phyloP scores from a whole-genome alignment of 2,329 filamentous ascomycete species.

The Eutypa lata region DNA sequence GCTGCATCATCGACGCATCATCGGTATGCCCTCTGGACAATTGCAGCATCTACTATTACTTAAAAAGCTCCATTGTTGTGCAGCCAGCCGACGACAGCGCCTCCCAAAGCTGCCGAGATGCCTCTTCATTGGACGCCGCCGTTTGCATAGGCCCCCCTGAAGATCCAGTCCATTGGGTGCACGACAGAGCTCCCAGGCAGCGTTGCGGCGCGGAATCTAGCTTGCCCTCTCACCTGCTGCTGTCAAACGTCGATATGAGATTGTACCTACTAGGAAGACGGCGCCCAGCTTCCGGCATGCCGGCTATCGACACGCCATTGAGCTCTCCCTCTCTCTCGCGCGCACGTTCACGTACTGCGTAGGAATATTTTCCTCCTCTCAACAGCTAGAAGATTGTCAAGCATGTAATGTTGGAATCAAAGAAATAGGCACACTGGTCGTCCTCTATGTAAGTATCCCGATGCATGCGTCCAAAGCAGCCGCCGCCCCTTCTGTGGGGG shows the following conservation, averaged over 20 bases:
- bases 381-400: background rate
- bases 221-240: constrained; percentile 9
- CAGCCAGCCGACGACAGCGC: background rate
- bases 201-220: constrained; percentile 19
- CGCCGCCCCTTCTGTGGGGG: background rate
- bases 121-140: constrained; percentile 21
- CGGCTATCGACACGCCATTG: constrained; percentile 21
- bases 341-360: background rate
- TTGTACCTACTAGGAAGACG: constrained; percentile 7
- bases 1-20: background rate
- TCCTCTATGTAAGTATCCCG: no score
- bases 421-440: no score
- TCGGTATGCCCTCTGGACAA: background rate
- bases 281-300: constrained; percentile 7
- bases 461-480: background rate
- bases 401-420: background rate
- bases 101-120: background rate
- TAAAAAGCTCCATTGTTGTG: background rate
- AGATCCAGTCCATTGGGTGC: constrained; percentile 24
- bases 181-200: constrained; percentile 20
- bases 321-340: constrained; percentile 2
- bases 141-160: constrained; percentile 23
- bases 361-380: background rate
- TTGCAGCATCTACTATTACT: background rate
- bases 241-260: constrained; percentile 11